Percentiles rank a stretch among this genome's conserved stretches.
Evolutionary conservation across 352 stramenopile genomes (phyloP).

Genomic region (Phytophthora melonis): DNA sequence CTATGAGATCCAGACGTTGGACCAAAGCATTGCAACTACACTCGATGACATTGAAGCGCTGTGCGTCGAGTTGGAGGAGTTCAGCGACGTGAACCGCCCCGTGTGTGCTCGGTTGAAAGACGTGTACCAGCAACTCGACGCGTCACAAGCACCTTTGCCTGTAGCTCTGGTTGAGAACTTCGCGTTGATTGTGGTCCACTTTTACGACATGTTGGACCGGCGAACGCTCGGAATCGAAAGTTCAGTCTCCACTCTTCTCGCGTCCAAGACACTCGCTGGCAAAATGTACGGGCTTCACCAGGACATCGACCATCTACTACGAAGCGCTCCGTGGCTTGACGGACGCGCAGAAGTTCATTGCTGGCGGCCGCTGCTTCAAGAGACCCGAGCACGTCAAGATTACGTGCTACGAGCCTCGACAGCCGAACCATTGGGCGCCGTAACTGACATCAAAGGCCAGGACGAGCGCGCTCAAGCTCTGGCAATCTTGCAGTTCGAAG

Average conservation of each 20-base stretch:
- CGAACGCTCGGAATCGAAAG: background rate
- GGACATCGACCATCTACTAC: background rate
- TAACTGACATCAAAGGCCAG: background rate
- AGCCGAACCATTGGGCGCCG: background rate
- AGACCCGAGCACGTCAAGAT: background rate
- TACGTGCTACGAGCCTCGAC: background rate
- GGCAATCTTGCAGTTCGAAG: background rate
- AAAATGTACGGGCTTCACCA: background rate
- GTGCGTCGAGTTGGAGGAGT: background rate
- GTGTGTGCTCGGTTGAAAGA: background rate
- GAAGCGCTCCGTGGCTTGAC: background rate
- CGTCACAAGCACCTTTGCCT: background rate
- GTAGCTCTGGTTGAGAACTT: background rate
- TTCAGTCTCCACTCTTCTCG: background rate
- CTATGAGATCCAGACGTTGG: background rate
- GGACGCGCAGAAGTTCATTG: background rate
- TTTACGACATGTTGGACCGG: slow-evolving; percentile 1
- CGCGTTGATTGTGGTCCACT: background rate
- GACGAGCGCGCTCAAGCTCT: background rate
- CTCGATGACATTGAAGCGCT: slow-evolving; percentile 3
- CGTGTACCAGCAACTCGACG: background rate
- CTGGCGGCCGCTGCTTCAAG: background rate
- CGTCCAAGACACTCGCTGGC: background rate
- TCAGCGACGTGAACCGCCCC: background rate
- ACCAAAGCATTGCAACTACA: background rate